Evolutionary conservation across 2,329 filamentous ascomycete species (phyloP).

Genomic region (Penicillium sp.): DNA sequence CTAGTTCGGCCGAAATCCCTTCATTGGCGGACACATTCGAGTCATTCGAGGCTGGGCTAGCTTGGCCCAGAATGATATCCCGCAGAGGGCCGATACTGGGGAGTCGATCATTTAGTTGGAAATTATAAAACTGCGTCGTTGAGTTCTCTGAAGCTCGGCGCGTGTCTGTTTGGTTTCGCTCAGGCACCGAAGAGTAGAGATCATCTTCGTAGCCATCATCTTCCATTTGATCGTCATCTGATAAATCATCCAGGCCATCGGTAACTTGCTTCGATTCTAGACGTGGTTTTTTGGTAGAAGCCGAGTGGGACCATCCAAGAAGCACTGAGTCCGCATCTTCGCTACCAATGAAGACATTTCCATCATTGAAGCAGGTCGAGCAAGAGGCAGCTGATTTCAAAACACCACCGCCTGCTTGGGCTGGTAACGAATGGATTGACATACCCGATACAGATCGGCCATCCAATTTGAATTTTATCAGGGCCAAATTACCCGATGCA

Average conservation of each 20-base stretch:
- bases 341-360: conserved; percentile 79
- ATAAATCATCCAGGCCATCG: conserved; percentile 53
- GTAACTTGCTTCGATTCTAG: conserved; percentile 57
- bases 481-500: conserved; percentile 70
- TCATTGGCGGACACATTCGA: conserved; percentile 42
- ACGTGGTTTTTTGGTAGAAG: conserved; percentile 61
- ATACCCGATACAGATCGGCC: conserved; percentile 89
- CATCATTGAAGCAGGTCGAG: conserved; percentile 66
- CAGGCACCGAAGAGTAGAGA: conserved; percentile 43
- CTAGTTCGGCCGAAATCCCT: conserved; percentile 41
- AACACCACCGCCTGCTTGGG: conserved; percentile 63
- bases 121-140: conserved; percentile 60
- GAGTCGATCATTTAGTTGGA: conserved; percentile 75
- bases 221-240: conserved; percentile 60
- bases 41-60: conserved; percentile 47
- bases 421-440: conserved; percentile 65
- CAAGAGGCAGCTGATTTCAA: conserved; percentile 68
- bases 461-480: conserved; percentile 82
- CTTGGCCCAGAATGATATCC: conserved; percentile 69
- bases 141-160: conserved; percentile 22
- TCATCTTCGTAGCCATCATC: conserved; percentile 61
- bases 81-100: conserved; percentile 78
- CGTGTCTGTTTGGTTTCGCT: conserved; percentile 15
- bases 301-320: conserved; percentile 74
- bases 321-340: conserved; percentile 80